Percentiles rank a stretch among this genome's conserved stretches.
Evolutionary conservation across 129 eudicot species (phyloP).

Genomic region (Pittosporum tobira): DNA sequence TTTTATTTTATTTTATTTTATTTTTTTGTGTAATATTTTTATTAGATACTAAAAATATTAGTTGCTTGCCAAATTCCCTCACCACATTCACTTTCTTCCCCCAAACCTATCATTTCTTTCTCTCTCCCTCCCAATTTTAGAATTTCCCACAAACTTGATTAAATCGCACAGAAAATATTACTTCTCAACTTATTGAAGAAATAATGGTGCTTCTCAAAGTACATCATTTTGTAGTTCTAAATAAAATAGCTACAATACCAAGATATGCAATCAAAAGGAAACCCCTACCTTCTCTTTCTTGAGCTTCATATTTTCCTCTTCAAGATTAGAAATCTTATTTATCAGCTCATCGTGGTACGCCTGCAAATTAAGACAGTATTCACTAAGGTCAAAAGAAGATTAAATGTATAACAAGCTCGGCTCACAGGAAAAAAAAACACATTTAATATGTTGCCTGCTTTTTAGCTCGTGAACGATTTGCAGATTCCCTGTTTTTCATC

Average conservation of each 20-base stretch:
- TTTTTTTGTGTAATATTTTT: no score
- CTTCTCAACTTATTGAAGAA: no score
- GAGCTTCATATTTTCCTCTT: constrained; percentile 41
- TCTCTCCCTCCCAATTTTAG: no score
- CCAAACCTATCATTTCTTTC: no score
- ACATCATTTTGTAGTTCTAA: neutral
- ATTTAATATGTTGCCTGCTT: constrained; percentile 30
- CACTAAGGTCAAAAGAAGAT: neutral
- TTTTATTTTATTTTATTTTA: no score
- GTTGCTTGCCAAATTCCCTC: no score
- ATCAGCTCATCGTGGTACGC: constrained; percentile 56
- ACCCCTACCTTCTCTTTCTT: constrained; percentile 37
- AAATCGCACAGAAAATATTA: no score
- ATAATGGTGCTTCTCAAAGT: no score
- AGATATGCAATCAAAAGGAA: neutral
- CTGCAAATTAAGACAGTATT: constrained; percentile 15
- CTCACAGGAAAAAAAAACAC: neutral
- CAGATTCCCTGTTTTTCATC: constrained; percentile 52
- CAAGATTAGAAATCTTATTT: constrained; percentile 39
- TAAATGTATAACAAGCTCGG: neutral
- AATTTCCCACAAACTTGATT: no score
- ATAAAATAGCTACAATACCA: neutral
- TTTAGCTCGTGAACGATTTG: constrained; percentile 56
- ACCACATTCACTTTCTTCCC: no score
- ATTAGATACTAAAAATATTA: no score